Conservation (phyloP, 768 basidiomycete species). For the Phaffia tasmanica region DNA sequence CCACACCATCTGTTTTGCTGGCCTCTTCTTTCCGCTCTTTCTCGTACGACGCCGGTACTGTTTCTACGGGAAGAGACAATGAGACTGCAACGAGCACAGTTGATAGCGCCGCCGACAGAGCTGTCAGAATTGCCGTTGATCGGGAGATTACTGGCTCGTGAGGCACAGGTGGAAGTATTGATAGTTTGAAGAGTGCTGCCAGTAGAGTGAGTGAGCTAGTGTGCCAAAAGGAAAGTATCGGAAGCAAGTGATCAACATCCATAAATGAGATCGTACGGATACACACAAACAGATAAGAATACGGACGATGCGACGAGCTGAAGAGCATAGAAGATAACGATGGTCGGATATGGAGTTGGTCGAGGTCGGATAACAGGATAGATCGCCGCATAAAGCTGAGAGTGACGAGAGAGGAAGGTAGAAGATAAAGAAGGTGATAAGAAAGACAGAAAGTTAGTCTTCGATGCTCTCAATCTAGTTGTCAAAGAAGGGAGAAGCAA, state of each 20-base stretch:
- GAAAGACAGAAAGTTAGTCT: not conserved
- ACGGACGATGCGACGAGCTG: conserved; percentile 4
- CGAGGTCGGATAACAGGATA: not conserved
- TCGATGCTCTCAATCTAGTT: not conserved
- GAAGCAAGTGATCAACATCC: not conserved
- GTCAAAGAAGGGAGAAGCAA: not conserved
- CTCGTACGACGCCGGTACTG: conserved; percentile 13
- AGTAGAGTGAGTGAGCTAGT: conserved; percentile 12
- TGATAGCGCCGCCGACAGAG: not conserved
- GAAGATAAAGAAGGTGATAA: conserved; percentile 1
- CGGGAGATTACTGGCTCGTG: conserved; percentile 6
- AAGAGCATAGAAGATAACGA: conserved; percentile 10
- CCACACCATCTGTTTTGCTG: conserved; percentile 7
- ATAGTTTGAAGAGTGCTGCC: conserved; percentile 8
- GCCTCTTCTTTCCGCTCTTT: conserved; percentile 6
- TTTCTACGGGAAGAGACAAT: conserved; percentile 6
- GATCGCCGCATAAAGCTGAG: conserved; percentile 1
- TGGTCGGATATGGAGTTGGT: conserved; percentile 5
- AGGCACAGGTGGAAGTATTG: conserved; percentile 17
- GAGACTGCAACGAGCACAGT: not conserved
- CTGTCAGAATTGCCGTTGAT: not conserved
- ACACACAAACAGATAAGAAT: not conserved
- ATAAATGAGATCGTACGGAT: not conserved
- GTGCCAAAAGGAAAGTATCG: not conserved
- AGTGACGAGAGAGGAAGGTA: not conserved